These are phyloP conservation scores for Kurtzmaniella natalensis DNA, from an alignment of 1,139 yeast species.

Conservation along the genomic window DNA sequence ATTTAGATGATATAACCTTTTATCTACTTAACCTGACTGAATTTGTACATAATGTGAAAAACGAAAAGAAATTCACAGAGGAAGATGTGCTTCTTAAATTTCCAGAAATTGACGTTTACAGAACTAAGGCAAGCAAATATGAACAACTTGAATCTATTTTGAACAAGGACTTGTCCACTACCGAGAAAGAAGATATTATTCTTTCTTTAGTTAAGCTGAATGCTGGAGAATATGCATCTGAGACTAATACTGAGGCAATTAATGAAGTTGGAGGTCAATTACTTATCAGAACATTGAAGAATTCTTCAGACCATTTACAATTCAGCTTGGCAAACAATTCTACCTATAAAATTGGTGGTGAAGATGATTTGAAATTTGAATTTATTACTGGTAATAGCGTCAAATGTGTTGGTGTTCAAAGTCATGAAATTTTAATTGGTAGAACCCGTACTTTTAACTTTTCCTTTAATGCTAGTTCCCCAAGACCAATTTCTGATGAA, in stretches of 20 bases:
- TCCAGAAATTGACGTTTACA: background rate
- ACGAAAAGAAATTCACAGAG: too few species aligned
- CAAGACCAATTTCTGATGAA: slow-evolving; percentile 6
- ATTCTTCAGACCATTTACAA: slow-evolving; percentile 11
- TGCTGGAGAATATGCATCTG: background rate
- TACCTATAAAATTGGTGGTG: slow-evolving; percentile 21
- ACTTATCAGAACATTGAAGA: background rate
- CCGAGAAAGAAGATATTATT: background rate
- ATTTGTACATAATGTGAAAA: too few species aligned
- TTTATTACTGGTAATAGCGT: slow-evolving; percentile 15
- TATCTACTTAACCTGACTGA: background rate
- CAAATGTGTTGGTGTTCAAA: slow-evolving; percentile 21
- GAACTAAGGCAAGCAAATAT: background rate
- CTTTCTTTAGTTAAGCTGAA: background rate
- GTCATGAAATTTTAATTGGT: slow-evolving; percentile 23
- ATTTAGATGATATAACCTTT: background rate
- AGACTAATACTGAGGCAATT: background rate
- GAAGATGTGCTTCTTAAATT: too few species aligned
- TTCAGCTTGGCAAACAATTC: slow-evolving; percentile 26
- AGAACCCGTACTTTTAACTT: slow-evolving; percentile 29
- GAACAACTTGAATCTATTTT: background rate
- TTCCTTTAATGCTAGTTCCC: slow-evolving; percentile 11
- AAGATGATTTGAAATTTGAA: slow-evolving; percentile 22
- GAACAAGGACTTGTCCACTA: background rate
- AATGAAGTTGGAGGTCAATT: background rate